Percentiles rank a stretch among this genome's conserved stretches.
phyloP scores from a whole-genome alignment of 164 flowering plant genomes.

The Buxus sempervirens region DNA sequence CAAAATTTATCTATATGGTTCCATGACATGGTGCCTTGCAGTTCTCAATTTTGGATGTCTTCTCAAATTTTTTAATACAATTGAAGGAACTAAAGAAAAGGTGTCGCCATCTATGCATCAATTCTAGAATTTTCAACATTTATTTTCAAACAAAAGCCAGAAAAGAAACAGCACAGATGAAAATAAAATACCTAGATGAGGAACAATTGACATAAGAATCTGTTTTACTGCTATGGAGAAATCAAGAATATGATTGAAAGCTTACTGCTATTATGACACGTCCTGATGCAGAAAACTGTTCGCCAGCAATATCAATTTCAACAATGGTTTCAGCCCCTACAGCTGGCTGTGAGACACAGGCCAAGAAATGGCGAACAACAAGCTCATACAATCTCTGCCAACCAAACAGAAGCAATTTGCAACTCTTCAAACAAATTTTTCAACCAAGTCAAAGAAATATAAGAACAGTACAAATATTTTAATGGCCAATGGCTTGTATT shows the following conservation, averaged over 20 bases:
- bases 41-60: no score
- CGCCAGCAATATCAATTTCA: conserved; percentile 95
- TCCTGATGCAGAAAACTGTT: conserved; percentile 75
- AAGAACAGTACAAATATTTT: not conserved
- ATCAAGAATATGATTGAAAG: conserved; percentile 5
- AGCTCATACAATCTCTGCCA: conserved; percentile 83
- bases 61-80: no score
- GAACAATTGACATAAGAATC: not conserved
- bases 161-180: not conserved
- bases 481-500: not conserved
- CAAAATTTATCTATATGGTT: no score
- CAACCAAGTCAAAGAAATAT: not conserved
- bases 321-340: conserved; percentile 94
- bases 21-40: no score
- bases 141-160: not conserved
- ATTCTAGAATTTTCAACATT: not conserved
- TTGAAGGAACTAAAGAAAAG: not conserved
- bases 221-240: not conserved
- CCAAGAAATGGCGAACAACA: conserved; percentile 98
- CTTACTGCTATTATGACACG: conserved; percentile 81
- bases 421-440: conserved; percentile 3
- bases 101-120: not conserved
- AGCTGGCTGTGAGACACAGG: conserved; percentile 97
- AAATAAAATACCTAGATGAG: not conserved
- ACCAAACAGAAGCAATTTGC: conserved; percentile 5